phyloP scores from a whole-genome alignment of 208 protist species.

The Trypanosoma platydactyli region DNA sequence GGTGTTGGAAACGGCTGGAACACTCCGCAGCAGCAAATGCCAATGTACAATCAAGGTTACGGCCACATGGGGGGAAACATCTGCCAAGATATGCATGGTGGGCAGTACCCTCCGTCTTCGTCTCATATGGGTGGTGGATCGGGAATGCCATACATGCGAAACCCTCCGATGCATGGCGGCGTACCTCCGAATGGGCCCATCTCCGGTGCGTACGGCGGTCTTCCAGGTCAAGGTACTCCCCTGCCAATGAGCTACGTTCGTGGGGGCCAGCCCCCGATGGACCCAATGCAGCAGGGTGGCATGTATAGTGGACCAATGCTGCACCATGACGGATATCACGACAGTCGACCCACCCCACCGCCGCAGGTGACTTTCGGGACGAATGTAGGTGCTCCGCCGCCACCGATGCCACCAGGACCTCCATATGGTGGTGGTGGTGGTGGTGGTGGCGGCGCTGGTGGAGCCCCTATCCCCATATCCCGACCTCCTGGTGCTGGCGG shows the following conservation, averaged over 20 bases:
- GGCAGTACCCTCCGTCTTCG: constrained; percentile 25
- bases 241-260: constrained; percentile 15
- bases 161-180: constrained; percentile 32
- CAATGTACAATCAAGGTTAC: constrained; percentile 45
- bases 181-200: constrained; percentile 13
- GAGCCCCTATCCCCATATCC: constrained; percentile 1
- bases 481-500: constrained; percentile 14
- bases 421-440: constrained; percentile 12
- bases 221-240: constrained; percentile 14
- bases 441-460: constrained; percentile 1
- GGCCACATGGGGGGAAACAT: constrained; percentile 23
- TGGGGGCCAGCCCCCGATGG: constrained; percentile 25
- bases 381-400: constrained; percentile 18
- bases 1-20: constrained; percentile 29
- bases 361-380: constrained; percentile 12
- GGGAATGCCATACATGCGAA: constrained; percentile 41
- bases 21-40: constrained; percentile 37
- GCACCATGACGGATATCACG: constrained; percentile 25
- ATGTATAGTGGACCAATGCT: constrained; percentile 20
- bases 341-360: constrained; percentile 23
- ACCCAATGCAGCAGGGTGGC: constrained; percentile 20
- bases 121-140: constrained; percentile 35
- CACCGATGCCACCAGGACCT: constrained; percentile 9
- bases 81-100: constrained; percentile 13
- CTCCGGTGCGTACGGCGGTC: constrained; percentile 17